These are phyloP conservation scores for Saccharum spontaneum DNA, from an alignment of 176 grass and related monocot species.

Conservation along the genomic window DNA sequence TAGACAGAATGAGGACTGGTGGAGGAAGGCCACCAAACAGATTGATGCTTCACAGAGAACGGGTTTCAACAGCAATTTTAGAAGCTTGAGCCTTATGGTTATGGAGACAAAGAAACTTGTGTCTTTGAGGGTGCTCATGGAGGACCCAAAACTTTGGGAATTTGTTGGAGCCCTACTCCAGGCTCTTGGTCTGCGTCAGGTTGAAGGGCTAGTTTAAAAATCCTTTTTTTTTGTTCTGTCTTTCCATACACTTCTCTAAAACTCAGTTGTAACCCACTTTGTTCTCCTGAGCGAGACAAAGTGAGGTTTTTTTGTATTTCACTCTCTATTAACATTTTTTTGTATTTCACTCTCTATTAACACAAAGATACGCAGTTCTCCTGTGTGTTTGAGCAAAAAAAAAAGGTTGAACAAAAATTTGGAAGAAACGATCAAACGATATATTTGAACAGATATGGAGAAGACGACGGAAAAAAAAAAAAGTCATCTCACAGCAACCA, in stretches of 20 bases:
- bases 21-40: background rate
- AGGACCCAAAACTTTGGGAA: background rate
- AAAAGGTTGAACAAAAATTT: background rate
- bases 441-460: background rate
- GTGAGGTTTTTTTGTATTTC: background rate
- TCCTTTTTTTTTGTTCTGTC: background rate
- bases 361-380: background rate
- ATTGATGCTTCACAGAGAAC: background rate
- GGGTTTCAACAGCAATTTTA: background rate
- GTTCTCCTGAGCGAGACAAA: background rate
- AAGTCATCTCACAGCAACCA: background rate
- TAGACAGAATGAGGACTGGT: background rate
- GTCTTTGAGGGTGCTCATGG: no score
- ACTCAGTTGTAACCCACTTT: background rate
- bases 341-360: background rate
- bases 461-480: conserved; percentile 1
- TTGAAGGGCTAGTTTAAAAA: background rate
- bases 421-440: background rate
- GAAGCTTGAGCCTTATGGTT: background rate
- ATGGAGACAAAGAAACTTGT: no score
- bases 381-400: background rate
- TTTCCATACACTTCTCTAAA: background rate
- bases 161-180: background rate
- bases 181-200: background rate
- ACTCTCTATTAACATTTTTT: background rate